Evolutionary conservation across 129 eudicot species (phyloP).

Genomic region (Erigeron canadensis): DNA sequence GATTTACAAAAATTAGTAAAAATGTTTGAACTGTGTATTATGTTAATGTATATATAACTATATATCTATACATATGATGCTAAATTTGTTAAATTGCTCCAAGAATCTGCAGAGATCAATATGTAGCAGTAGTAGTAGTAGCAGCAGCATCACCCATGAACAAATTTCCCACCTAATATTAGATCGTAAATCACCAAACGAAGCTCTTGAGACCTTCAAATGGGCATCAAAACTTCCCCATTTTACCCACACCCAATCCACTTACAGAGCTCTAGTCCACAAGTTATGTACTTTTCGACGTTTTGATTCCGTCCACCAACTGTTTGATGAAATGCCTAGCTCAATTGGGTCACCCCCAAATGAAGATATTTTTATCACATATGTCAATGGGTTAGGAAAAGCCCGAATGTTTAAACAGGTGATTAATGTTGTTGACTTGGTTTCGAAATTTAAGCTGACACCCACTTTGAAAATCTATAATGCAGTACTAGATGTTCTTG

Average conservation of each 20-base stretch:
- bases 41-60: too few species aligned
- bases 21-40: too few species aligned
- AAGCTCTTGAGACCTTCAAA: slow-evolving; percentile 76
- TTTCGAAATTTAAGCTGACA: slow-evolving; percentile 33
- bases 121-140: slow-evolving; percentile 35
- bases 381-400: slow-evolving; percentile 76
- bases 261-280: slow-evolving; percentile 77
- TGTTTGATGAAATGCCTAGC: slow-evolving; percentile 90
- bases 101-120: slow-evolving; percentile 32
- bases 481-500: slow-evolving; percentile 78
- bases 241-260: slow-evolving; percentile 67
- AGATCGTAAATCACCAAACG: slow-evolving; percentile 65
- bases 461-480: slow-evolving; percentile 73
- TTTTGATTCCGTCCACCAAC: slow-evolving; percentile 47
- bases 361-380: slow-evolving; percentile 63
- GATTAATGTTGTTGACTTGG: slow-evolving; percentile 56
- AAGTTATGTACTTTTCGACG: slow-evolving; percentile 70
- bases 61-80: slow-evolving; percentile 14
- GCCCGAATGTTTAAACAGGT: slow-evolving; percentile 59
- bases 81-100: slow-evolving; percentile 6
- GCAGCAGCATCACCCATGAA: slow-evolving; percentile 54
- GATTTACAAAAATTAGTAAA: too few species aligned
- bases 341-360: slow-evolving; percentile 63
- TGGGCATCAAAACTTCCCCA: slow-evolving; percentile 75
- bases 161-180: slow-evolving; percentile 69